Conservation (phyloP, 1,284 basidiomycete genomes). For the Neolentinus lepideus region DNA sequence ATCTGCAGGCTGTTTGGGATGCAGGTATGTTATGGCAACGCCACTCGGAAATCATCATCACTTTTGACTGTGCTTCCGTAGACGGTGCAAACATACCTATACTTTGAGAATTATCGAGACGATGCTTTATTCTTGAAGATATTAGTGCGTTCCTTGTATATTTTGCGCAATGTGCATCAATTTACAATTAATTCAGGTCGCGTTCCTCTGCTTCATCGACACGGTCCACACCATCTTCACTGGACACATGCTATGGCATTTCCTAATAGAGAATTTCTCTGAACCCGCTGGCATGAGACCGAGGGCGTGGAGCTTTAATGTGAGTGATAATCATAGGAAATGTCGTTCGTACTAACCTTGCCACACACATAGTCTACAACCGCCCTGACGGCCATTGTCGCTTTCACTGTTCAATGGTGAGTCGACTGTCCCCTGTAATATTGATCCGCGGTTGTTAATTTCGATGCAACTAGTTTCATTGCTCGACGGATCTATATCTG, state of each 20-base stretch:
- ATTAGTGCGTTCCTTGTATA: background rate
- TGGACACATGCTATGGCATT: conserved; percentile 1
- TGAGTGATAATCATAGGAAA: background rate
- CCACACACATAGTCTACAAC: background rate
- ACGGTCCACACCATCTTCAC: background rate
- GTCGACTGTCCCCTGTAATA: background rate
- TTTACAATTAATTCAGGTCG: background rate
- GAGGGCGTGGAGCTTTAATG: conserved; percentile 1
- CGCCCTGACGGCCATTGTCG: background rate
- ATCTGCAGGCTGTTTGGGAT: background rate
- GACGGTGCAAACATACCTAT: background rate
- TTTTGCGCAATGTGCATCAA: background rate
- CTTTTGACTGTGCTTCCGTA: background rate
- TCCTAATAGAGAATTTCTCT: background rate
- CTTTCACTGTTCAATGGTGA: conserved; percentile 2
- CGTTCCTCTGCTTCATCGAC: background rate
- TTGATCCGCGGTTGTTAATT: background rate
- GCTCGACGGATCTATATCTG: background rate
- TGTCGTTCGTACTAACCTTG: background rate
- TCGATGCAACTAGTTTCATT: background rate
- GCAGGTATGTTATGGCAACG: background rate
- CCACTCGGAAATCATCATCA: background rate
- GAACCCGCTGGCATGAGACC: background rate
- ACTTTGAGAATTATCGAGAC: background rate
- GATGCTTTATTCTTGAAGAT: background rate